Conservation (phyloP, 177 flowering plant species). For the Vitis hybrid region DNA sequence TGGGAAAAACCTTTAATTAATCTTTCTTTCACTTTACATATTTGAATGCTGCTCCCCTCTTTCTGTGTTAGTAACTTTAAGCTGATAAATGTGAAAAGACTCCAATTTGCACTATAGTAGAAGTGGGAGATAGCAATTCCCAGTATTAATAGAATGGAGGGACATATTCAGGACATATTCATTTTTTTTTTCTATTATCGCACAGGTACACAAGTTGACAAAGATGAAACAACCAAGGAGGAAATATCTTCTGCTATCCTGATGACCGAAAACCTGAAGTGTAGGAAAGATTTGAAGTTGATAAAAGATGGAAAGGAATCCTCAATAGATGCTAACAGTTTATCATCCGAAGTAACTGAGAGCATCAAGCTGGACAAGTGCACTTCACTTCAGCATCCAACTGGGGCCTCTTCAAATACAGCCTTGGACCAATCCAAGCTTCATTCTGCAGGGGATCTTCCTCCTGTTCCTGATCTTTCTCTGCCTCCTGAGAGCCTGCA, state of each 20-base stretch:
- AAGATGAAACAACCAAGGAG: not conserved
- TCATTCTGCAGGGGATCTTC: constrained; percentile 17
- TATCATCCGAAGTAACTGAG: constrained; percentile 5
- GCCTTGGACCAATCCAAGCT: constrained; percentile 4
- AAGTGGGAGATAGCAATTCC: not conserved
- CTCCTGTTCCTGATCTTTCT: constrained; percentile 17
- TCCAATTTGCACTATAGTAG: too few species aligned
- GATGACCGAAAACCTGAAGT: not conserved
- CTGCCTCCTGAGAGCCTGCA: constrained; percentile 13
- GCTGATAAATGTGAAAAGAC: not conserved
- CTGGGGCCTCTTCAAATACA: constrained; percentile 5
- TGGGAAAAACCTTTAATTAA: not conserved
- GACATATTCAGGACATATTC: not conserved
- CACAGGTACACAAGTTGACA: not conserved
- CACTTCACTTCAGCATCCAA: not conserved
- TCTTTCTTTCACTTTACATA: not conserved
- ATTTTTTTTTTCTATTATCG: not conserved
- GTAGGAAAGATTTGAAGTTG: constrained; percentile 9
- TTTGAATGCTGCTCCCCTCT: not conserved
- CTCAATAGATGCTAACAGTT: not conserved
- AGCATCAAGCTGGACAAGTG: constrained; percentile 9
- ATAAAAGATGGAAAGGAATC: constrained; percentile 9
- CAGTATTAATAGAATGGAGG: not conserved
- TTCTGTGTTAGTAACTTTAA: not conserved
- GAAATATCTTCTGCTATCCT: not conserved